Evolutionary conservation across 2,329 filamentous ascomycete species (phyloP), one percentile per base, ranked within the genome.

Genomic region (Fusarium subtropicale): DNA sequence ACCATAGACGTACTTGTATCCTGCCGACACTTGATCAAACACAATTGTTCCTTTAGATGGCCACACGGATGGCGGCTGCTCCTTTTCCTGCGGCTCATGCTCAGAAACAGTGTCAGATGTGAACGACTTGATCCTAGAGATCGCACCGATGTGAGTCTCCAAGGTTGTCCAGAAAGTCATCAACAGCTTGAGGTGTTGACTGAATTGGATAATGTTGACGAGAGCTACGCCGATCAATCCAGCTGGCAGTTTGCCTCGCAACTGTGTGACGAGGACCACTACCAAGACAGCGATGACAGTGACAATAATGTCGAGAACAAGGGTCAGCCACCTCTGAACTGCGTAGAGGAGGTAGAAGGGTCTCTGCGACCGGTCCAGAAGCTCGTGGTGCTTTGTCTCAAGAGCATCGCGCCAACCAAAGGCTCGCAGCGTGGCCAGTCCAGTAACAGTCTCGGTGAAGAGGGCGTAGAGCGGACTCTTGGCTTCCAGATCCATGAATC

Each of bases 1-100:
- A 1, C 5, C 1, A 0, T 15, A 0, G 15, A 46, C 63, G 9
- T 7, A 66, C 68, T 34, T 68, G 2, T 71, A 71, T 24, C 68
- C 64, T 0, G 64, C 68, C 8, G 60, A 66, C 6, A 71, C 60
- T 22, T 85, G 91, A 74, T 93, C 88, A 81, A 97, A 97, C 44
- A 91, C 85, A 20, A 97, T 89, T 56, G 89, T 90, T 52, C 94
- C 94, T 71, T 92, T 86, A 20, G 92, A 87, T 15, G 94, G 94
- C 94, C 94, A 97, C 75, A 90, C 90, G 57, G 92, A 90, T 10
- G 92, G 90, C 31, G 68, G 59, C 3, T 71, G 54, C 8, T 69
- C 51, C 4, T 41, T 64, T 22, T 72, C 68, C 28, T 63, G 58
- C 2, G 58, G 56, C 20, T 68, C 60, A 8, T 69, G 57, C 16